Conservation (phyloP, 805 yeast species). For the Cyberlindnera xishuangbannaensis region DNA sequence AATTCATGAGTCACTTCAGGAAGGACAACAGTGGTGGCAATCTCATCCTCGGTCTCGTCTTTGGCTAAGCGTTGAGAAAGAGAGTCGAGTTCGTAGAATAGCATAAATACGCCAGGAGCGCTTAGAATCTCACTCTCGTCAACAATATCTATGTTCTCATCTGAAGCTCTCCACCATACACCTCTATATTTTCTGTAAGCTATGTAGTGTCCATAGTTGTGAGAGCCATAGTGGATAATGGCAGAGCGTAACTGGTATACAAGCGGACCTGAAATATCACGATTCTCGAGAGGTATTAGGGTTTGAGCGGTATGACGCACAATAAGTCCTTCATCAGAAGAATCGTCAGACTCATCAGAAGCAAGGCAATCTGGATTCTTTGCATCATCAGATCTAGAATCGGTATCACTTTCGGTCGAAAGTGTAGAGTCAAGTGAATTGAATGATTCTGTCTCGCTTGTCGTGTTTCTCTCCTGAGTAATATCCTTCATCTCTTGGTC, state of each 20-base stretch:
- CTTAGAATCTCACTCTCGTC: slow-evolving; percentile 73
- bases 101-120: slow-evolving; percentile 87
- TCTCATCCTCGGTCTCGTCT: slow-evolving; percentile 7
- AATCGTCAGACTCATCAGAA: neutral
- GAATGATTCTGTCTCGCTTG: neutral
- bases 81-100: slow-evolving; percentile 69
- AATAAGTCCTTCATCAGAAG: slow-evolving; percentile 5
- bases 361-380: neutral
- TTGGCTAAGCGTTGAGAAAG: slow-evolving; percentile 24
- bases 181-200: slow-evolving; percentile 79
- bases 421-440: neutral
- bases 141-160: slow-evolving; percentile 78
- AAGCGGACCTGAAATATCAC: slow-evolving; percentile 34
- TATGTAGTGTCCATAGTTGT: slow-evolving; percentile 95
- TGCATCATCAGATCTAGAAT: slow-evolving; percentile 1
- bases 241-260: slow-evolving; percentile 76
- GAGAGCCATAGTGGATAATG: slow-evolving; percentile 91
- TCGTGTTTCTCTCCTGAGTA: neutral
- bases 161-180: slow-evolving; percentile 94
- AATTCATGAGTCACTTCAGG: neutral
- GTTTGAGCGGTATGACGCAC: slow-evolving; percentile 3
- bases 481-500: slow-evolving; percentile 7
- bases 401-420: slow-evolving; percentile 4
- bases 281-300: slow-evolving; percentile 13
- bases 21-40: neutral